Evolutionary conservation across 192 early-diverging fungal species (phyloP).

Genomic region (Coemansia sp.): DNA sequence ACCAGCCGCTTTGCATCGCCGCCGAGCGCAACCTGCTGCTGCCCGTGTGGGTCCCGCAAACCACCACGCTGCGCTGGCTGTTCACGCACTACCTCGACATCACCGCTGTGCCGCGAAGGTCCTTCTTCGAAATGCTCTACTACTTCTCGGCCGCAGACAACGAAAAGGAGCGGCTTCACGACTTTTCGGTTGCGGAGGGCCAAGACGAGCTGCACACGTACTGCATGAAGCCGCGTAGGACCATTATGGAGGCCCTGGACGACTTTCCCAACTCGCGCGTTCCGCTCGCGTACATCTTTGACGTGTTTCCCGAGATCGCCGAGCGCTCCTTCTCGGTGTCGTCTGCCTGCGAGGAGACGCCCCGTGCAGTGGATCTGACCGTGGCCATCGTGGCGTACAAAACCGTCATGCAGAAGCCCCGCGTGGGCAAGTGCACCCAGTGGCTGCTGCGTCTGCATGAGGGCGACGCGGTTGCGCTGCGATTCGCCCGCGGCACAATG

Average conservation of each 20-base stretch:
- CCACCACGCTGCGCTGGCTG: conserved; percentile 70
- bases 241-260: conserved; percentile 75
- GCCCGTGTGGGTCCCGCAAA: conserved; percentile 8
- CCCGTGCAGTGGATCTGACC: conserved; percentile 62
- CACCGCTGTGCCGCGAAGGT: conserved; percentile 78
- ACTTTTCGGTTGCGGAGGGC: conserved; percentile 75
- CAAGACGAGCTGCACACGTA: conserved; percentile 89
- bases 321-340: conserved; percentile 87
- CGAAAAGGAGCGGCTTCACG: conserved; percentile 77
- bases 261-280: conserved; percentile 78
- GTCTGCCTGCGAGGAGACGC: conserved; percentile 52
- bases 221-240: conserved; percentile 75
- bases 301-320: conserved; percentile 78
- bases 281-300: conserved; percentile 77
- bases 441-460: conserved; percentile 57
- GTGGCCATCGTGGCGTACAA: conserved; percentile 86
- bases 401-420: conserved; percentile 69
- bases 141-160: conserved; percentile 69
- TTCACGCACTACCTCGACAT: conserved; percentile 78
- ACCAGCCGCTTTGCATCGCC: conserved; percentile 21
- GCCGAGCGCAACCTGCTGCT: not conserved
- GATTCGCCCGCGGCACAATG: conserved; percentile 67
- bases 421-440: conserved; percentile 80
- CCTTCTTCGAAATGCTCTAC: conserved; percentile 85
- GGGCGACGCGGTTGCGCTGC: conserved; percentile 40